Evolutionary conservation across 495 filamentous ascomycete species (phyloP), one percentile per base, ranked within the genome.

Genomic region (Amorphotheca resinae): DNA sequence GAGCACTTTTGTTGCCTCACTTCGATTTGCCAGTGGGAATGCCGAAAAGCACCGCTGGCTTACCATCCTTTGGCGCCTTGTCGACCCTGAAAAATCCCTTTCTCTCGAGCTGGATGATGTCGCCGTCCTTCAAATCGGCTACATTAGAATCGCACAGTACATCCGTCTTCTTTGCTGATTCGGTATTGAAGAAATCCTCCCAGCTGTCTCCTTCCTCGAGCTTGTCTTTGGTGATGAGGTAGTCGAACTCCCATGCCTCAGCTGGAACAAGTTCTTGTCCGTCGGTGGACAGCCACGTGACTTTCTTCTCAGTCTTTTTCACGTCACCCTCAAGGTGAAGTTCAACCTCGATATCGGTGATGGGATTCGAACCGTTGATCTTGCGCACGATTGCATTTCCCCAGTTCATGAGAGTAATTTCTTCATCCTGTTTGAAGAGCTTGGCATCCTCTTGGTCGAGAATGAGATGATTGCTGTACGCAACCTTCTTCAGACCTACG

Each of bases 351-450:
- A 89, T 64, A 15, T 57, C 57, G 0, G 74, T 80, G 35, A 88
- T 69, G 9, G 60, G 50, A 20, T 62, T 63, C n/a, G 56, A 54
- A 11, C 60, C 52, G 18, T 61, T 61, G 54, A 85, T 84, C 53
- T 78, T 79, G 33, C 79, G 79, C 5, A 88, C 79, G 44, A 84
- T 73, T 33, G 82, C 84, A 42, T 89, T 88, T 43, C 84, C 83
- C 84, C 83, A 87, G 61, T 74, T 78, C 84, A 89, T 89, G 9
- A 88, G 70, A 0, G 84, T 89, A 50, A 89, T 82, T 56, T 88
- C 84, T 60, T 89, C 84, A 45, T 79, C 78, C 49, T 74, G 67
- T 46, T 70, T 76, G 58, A 87, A 83, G 30, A 65, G 64, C 56
- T 78, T 73, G 34, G 78, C 84, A 52, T 89, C 84, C 22, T 70